These are phyloP conservation scores for Urochloa ruziziensis DNA, from an alignment of 176 grass and related monocot species.

Conservation along the genomic window DNA sequence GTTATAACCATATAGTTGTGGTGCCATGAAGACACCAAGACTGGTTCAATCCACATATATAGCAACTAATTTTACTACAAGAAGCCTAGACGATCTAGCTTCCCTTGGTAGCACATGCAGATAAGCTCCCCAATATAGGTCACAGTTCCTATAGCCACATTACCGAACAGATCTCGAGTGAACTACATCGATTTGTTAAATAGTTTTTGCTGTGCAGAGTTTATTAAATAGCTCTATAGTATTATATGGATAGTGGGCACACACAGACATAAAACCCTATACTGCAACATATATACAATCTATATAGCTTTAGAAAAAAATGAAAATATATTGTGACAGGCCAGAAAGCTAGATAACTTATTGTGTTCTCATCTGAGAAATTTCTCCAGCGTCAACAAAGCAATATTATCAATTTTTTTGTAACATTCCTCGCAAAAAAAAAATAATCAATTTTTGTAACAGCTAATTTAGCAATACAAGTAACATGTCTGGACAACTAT, in stretches of 20 bases:
- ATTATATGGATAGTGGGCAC: neutral
- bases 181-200: neutral
- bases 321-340: neutral
- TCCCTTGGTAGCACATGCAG: neutral
- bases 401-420: neutral
- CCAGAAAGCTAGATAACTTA: neutral
- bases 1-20: constrained; percentile 5
- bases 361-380: neutral
- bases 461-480: constrained; percentile 18
- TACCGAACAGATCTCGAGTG: neutral
- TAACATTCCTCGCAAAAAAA: too few relatives aligned
- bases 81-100: neutral
- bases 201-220: neutral
- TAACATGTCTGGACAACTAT: neutral
- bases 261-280: neutral
- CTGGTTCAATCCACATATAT: neutral
- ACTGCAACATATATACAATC: neutral
- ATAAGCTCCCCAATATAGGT: neutral
- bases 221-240: neutral
- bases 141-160: neutral
- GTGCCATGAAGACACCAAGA: neutral
- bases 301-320: neutral
- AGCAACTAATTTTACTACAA: constrained; percentile 19
- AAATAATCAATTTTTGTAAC: neutral
- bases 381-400: neutral